Evolutionary conservation across 371 early-diverging fungal genomes (phyloP).

Genomic region (Chytridiales sp.): DNA sequence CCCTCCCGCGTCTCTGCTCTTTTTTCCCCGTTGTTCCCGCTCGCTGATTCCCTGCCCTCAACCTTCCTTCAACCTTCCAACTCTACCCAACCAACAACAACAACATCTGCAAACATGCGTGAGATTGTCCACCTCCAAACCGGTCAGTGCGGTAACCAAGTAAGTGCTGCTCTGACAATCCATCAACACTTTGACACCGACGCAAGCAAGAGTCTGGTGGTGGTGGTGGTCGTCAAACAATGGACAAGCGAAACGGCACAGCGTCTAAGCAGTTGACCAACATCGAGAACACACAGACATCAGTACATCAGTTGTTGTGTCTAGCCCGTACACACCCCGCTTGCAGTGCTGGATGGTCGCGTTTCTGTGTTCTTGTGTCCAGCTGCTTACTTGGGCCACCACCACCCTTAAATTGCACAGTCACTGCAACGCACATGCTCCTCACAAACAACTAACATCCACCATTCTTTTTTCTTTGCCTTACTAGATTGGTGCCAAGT

Average conservation of each 20-base stretch:
- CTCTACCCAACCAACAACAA: neutral
- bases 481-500: slow-evolving; percentile 69
- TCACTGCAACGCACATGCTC: neutral
- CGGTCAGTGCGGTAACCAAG: slow-evolving; percentile 74
- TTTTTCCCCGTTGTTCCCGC: neutral
- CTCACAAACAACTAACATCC: slow-evolving; percentile 1
- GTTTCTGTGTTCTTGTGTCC: neutral
- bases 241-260: too few relatives aligned
- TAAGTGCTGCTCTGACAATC: slow-evolving; percentile 1
- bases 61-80: neutral
- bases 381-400: slow-evolving; percentile 1
- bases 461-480: neutral
- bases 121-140: slow-evolving; percentile 99
- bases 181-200: too few relatives aligned
- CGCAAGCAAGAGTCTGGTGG: too few relatives aligned
- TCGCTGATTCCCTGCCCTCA: neutral
- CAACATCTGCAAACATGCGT: slow-evolving; percentile 75
- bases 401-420: too few relatives aligned
- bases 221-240: too few relatives aligned
- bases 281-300: too few relatives aligned
- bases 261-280: too few relatives aligned
- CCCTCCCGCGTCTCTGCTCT: too few relatives aligned
- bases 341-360: neutral
- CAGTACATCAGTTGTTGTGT: too few relatives aligned
- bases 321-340: neutral